Evolutionary conservation across 192 early-diverging fungal genomes (phyloP).

Genomic region (Coemansia guatemalensis): DNA sequence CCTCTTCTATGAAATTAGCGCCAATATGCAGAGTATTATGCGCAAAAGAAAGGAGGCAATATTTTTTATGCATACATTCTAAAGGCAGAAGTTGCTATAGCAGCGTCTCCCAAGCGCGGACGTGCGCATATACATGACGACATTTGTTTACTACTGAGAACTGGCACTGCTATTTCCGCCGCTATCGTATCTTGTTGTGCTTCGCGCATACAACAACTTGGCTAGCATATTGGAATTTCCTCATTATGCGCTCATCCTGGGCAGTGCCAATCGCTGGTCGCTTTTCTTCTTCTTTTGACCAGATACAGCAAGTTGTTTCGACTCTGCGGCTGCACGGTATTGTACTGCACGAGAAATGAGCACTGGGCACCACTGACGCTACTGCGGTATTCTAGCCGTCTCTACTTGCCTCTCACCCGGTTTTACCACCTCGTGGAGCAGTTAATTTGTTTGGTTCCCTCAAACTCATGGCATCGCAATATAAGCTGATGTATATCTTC

Average conservation of each 20-base stretch:
- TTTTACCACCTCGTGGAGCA: constrained; percentile 18
- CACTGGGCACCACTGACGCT: neutral
- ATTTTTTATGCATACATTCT: neutral
- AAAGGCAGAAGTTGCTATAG: neutral
- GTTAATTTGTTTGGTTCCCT: constrained; percentile 17
- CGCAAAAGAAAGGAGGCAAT: neutral
- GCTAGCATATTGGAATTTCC: too few species aligned
- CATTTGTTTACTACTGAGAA: neutral
- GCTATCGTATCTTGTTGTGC: neutral
- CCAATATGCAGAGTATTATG: neutral
- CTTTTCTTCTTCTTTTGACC: neutral
- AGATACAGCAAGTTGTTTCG: neutral
- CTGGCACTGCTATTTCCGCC: neutral
- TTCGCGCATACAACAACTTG: neutral
- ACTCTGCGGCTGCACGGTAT: neutral
- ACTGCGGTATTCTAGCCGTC: constrained; percentile 12
- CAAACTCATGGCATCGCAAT: neutral
- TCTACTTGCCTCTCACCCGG: constrained; percentile 9
- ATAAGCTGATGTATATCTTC: neutral
- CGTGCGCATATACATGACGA: neutral
- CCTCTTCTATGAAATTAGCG: neutral
- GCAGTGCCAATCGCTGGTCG: neutral
- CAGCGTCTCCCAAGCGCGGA: neutral
- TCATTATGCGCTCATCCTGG: neutral
- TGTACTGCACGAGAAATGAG: neutral